Base-by-base conservation (phyloP, 2,329 filamentous ascomycete genomes). In the Aureobasidium sp. region DNA sequence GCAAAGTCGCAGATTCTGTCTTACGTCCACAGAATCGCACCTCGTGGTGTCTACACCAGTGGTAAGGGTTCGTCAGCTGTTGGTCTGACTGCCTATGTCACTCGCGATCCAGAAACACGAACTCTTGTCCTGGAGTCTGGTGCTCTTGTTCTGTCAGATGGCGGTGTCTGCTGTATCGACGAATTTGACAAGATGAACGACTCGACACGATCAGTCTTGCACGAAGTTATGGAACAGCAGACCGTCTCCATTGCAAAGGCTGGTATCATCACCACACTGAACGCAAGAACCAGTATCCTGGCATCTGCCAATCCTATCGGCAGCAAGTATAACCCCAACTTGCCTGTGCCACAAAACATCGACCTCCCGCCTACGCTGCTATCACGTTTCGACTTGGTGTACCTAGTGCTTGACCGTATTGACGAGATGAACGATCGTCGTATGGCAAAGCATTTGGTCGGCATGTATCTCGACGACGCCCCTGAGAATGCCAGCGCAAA, bases 221-320 rank as follows among this genome's bases (percentile, higher is more conserved):
- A 92, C 80, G 89, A 92, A 80, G 89, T 92, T 68, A 92, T 92
- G 89, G 89, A 92, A 72, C 89, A 92, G 74, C 89, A 92, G 76
- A 92, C 89, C 44, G 91, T 92, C 69, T 90, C 87, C 66, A 92
- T 91, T 71, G 90, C 88, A 71, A 92, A 91, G 79, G 93, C 93
- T 1, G 93, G 93, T 67, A 97, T 97, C 72, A 96, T 92, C 67
- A 99, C 94, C 1, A 96, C 92, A 0, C 84, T 99, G 63, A 99
- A 99, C 73, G 94, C 94, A 25, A 88, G 94, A 65, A 97, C 94
- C 22, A 96, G 91, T 0, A 96, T 99, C 71, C 84, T 99, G 34
- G 94, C 94, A 17, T 97, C 93, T 12, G 94, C 94, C 75, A 99
- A 99, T 73, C 94, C 94, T 1, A 97, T 99, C 67, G 94, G 94